phyloP scores from a whole-genome alignment of 306 rosid species.

The Dryas octopetala region DNA sequence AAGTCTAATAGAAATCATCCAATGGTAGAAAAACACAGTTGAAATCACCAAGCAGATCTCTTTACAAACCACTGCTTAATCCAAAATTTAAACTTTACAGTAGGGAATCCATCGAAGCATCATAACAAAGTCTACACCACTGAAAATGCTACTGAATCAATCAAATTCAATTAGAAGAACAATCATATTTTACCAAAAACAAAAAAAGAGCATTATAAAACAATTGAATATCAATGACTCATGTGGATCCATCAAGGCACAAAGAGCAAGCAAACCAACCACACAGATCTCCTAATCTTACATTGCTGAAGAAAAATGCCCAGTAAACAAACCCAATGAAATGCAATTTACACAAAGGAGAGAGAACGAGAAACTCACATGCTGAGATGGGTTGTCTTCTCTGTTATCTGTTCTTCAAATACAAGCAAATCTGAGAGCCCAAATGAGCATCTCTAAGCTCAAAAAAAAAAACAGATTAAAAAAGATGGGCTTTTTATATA shows the following conservation, averaged over 20 bases:
- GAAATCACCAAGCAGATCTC: constrained; percentile 4
- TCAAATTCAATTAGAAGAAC: not conserved
- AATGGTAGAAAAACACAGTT: constrained; percentile 1
- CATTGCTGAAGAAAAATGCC: not conserved
- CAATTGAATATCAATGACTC: not conserved
- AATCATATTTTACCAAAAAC: not conserved
- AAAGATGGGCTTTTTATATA: not conserved
- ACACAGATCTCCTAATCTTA: constrained; percentile 11
- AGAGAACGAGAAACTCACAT: constrained; percentile 9
- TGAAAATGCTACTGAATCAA: constrained; percentile 6
- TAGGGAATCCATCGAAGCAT: not conserved
- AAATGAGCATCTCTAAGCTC: constrained; percentile 1
- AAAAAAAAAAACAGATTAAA: not conserved
- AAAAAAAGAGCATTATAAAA: not conserved
- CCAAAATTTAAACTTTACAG: not conserved
- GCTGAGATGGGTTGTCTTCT: constrained; percentile 4
- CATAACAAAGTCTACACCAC: not conserved
- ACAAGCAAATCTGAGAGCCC: constrained; percentile 20
- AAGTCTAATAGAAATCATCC: not conserved
- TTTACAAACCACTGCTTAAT: not conserved
- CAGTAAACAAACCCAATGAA: not conserved
- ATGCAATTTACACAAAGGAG: not conserved
- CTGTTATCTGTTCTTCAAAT: constrained; percentile 12
- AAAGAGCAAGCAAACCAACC: not conserved
- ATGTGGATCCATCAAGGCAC: not conserved